phyloP scores from a whole-genome alignment of 2,329 filamentous ascomycete genomes.

The Colletotrichum shisoi region DNA sequence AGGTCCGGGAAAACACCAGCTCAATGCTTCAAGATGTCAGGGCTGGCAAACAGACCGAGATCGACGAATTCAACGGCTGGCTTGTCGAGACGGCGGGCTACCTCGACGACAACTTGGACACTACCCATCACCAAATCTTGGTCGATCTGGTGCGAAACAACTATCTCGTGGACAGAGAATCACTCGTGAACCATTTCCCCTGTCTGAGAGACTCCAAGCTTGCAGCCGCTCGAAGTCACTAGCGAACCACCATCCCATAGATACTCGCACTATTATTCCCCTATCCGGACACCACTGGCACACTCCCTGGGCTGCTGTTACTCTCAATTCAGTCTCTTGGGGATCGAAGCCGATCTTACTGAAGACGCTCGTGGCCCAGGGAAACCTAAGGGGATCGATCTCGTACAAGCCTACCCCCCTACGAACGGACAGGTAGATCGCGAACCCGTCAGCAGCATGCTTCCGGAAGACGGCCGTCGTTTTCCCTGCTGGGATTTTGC shows the following conservation, averaged over 20 bases:
- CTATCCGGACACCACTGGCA: background rate
- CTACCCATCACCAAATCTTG: conserved; percentile 53
- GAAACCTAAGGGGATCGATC: background rate
- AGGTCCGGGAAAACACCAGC: conserved; percentile 63
- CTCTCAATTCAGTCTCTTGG: background rate
- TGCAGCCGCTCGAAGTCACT: background rate
- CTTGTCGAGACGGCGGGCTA: conserved; percentile 57
- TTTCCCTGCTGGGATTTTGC: background rate
- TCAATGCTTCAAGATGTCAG: conserved; percentile 69
- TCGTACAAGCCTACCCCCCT: background rate
- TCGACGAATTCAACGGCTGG: conserved; percentile 68
- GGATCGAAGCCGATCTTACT: background rate
- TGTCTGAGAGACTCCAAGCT: background rate
- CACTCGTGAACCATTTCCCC: conserved; percentile 47
- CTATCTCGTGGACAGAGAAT: conserved; percentile 46
- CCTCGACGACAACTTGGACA: conserved; percentile 48
- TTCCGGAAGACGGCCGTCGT: background rate
- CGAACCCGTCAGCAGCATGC: background rate
- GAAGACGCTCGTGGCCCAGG: background rate
- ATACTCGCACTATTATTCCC: background rate
- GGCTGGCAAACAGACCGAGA: conserved; percentile 62
- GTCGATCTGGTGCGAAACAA: conserved; percentile 55
- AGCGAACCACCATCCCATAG: too few relatives aligned
- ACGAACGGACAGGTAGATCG: background rate
- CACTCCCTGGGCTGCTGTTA: background rate